These are phyloP conservation scores for Nissolia schottii DNA, from an alignment of 306 rosid genomes.

Conservation along the genomic window DNA sequence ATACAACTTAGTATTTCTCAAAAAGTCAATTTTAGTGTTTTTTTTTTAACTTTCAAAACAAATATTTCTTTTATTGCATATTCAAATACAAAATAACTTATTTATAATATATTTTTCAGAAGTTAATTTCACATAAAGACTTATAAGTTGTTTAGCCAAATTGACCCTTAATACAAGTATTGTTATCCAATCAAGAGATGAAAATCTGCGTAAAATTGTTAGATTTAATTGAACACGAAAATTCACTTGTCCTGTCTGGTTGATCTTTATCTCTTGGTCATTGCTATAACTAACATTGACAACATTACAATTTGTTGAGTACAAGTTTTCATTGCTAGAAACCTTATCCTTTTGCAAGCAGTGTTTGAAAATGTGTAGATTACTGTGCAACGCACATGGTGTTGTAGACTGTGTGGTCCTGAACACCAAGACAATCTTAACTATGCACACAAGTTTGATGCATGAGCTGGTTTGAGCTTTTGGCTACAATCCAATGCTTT, in stretches of 20 bases:
- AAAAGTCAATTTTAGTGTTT: too few relatives aligned
- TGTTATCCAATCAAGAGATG: background rate
- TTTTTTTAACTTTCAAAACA: too few relatives aligned
- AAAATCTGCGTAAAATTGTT: background rate
- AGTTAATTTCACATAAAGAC: too few relatives aligned
- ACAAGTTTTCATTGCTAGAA: background rate
- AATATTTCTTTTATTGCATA: too few relatives aligned
- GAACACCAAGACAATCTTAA: background rate
- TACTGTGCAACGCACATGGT: constrained; percentile 10
- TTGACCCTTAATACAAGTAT: background rate
- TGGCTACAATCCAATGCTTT: constrained; percentile 22
- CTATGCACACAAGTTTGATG: background rate
- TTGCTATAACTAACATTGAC: background rate
- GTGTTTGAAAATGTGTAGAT: background rate
- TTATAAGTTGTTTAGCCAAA: too few relatives aligned
- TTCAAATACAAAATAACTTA: too few relatives aligned
- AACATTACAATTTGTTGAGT: background rate
- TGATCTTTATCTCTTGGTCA: background rate
- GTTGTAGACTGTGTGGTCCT: constrained; percentile 5
- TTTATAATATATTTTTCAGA: too few relatives aligned
- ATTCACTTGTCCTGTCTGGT: background rate
- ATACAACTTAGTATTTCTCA: too few relatives aligned
- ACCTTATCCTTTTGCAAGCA: constrained; percentile 1
- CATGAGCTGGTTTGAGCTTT: constrained; percentile 6
- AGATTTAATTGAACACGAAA: background rate